Evolutionary conservation across 495 filamentous ascomycete species (phyloP), one percentile per base, ranked within the genome.

Genomic region (Cercophora newfieldiana): DNA sequence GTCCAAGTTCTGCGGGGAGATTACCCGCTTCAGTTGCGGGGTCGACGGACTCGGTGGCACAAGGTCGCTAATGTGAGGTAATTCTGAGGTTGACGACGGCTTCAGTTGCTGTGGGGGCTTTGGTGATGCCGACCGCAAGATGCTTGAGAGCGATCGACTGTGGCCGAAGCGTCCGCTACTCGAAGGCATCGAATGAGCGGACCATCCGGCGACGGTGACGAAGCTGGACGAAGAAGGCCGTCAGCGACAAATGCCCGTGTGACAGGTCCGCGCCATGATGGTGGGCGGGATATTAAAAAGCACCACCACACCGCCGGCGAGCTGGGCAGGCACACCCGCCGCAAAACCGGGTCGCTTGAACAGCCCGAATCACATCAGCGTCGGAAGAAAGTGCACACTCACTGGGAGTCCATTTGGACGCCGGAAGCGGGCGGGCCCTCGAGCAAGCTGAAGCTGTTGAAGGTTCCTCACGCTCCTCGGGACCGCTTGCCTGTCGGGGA

Each of bases 161-260:
- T 85, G 83, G 66, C 78, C 78, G n/a, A 81, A 74, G 72, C 74
- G 75, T 31, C 75, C 70, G 64, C 68, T 75, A 25, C 24, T 33
- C 54, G 72, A 48, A 21, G 70, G 59, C 29, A 68, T 49, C 57
- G 73, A 77, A 65, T 85, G 80, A 72, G 82, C 77, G 63, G 81
- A 78, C 82, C 82, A 84, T 63, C 80, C 77, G 63, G 81, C 76
- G 67, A 83, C 75, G 64, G 81, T 75, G 66, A 83, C 76, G 68
- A 84, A 79, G 65, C 83, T 86, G 73, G 68, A 22, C 66, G 68
- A 73, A 48, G 10, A 14, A 64, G 26, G 59, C 57, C 67, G 71
- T 81, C 75, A 80, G 79, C 59, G 44, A 65, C 55, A 47, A 70
- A 6, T 8, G 30, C 28, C 66, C 73, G 74, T 72, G 67, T 68